These are phyloP conservation scores for Cryptosporidium tyzzeri DNA, from an alignment of 169 alveolate species.

Conservation along the genomic window DNA sequence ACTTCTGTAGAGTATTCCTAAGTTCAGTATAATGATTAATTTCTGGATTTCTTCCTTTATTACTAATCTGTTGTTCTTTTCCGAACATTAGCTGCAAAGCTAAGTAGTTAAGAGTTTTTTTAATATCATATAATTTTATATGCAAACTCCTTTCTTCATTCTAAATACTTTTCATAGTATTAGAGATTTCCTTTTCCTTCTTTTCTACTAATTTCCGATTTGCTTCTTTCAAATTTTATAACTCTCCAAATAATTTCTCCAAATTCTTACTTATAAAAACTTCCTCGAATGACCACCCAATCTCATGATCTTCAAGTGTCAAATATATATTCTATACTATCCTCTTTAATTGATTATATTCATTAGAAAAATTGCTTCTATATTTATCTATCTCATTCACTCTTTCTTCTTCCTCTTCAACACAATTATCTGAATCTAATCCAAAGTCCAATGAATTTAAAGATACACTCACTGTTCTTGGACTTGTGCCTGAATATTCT, in stretches of 20 bases:
- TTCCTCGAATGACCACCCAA: not conserved
- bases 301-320: not conserved
- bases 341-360: not conserved
- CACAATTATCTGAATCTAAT: not conserved
- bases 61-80: too few species aligned
- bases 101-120: too few species aligned
- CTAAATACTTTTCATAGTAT: not conserved
- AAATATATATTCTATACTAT: not conserved
- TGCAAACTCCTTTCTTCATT: not conserved
- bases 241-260: not conserved
- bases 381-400: too few species aligned
- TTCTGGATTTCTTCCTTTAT: too few species aligned
- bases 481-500: constrained; percentile 17
- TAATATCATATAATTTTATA: not conserved
- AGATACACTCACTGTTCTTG: constrained; percentile 17
- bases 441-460: constrained; percentile 9
- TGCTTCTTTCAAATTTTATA: too few species aligned
- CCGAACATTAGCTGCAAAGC: not conserved
- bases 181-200: too few species aligned
- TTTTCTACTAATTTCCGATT: too few species aligned
- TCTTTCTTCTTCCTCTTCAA: not conserved
- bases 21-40: not conserved
- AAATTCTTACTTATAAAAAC: not conserved
- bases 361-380: too few species aligned
- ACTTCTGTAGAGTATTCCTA: not conserved